These are phyloP conservation scores for Colletotrichum tropicale DNA, from an alignment of 2,329 filamentous ascomycete species.

Conservation along the genomic window DNA sequence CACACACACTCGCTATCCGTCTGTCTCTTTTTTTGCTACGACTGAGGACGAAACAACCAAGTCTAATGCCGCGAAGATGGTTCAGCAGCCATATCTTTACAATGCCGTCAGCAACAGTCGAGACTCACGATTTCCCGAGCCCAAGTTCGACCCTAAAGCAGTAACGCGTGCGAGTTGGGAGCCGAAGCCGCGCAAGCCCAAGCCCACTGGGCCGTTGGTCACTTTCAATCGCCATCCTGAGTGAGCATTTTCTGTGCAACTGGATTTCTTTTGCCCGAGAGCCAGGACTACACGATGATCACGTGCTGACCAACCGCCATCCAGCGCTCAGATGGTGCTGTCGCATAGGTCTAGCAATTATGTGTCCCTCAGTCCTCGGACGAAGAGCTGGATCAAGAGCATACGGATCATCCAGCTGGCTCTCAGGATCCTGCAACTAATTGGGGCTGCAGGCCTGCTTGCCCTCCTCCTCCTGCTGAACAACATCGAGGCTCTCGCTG, in stretches of 20 bases:
- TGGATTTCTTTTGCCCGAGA: background rate
- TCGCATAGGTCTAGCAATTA: constrained; percentile 65
- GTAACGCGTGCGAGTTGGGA: constrained; percentile 80
- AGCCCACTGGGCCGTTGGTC: constrained; percentile 77
- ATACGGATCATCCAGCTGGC: constrained; percentile 72
- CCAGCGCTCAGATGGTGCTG: constrained; percentile 66
- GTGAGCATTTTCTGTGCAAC: constrained; percentile 50
- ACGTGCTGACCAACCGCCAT: background rate
- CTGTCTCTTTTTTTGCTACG: background rate
- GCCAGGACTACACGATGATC: background rate
- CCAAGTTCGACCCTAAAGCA: constrained; percentile 84
- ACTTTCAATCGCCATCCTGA: constrained; percentile 89
- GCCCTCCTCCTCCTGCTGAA: constrained; percentile 79
- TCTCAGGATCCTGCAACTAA: constrained; percentile 69
- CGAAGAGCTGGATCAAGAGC: constrained; percentile 74
- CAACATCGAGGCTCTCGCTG: constrained; percentile 65
- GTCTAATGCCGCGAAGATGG: constrained; percentile 28
- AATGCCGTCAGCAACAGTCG: constrained; percentile 55
- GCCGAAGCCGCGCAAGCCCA: constrained; percentile 64
- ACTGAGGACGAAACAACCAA: background rate
- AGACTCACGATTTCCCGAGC: constrained; percentile 58
- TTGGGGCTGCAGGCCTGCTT: constrained; percentile 74
- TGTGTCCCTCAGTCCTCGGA: constrained; percentile 70
- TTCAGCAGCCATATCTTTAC: constrained; percentile 73
- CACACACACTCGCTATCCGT: background rate